Conservation (phyloP, 129 eudicot genomes). For the Ambrosia trifida region DNA sequence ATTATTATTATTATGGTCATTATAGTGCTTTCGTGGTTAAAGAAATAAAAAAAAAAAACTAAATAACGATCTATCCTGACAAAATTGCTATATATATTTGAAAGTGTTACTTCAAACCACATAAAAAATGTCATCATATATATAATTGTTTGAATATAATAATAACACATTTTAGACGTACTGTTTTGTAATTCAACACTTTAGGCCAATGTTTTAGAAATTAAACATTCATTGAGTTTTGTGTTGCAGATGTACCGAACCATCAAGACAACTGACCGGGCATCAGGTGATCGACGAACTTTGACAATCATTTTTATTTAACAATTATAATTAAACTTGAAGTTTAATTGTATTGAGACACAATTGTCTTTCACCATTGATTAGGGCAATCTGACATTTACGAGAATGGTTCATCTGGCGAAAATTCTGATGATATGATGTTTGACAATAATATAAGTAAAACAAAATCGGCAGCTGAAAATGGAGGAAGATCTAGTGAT, state of each 20-base stretch:
- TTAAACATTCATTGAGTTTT: constrained; percentile 6
- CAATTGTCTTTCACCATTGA: constrained; percentile 8
- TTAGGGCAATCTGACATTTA: constrained; percentile 68
- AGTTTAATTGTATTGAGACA: neutral
- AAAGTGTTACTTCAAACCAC: neutral
- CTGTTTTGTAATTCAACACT: neutral
- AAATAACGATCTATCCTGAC: neutral
- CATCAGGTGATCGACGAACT: constrained; percentile 55
- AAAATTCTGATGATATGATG: constrained; percentile 79
- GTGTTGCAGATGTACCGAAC: constrained; percentile 90
- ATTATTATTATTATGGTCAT: too few relatives aligned
- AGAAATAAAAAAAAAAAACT: neutral
- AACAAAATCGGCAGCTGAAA: constrained; percentile 47
- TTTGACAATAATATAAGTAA: constrained; percentile 47
- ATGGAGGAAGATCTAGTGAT: constrained; percentile 45
- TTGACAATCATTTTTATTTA: constrained; percentile 2
- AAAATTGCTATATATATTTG: neutral
- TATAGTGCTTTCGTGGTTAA: too few relatives aligned
- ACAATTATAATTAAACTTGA: neutral
- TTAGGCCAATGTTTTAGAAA: neutral
- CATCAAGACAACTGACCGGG: constrained; percentile 88
- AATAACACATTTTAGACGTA: neutral
- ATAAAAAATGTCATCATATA: neutral
- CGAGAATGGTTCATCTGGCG: constrained; percentile 92
- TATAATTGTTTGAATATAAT: neutral